Base-by-base conservation (phyloP, 176 grass and related monocot species). In the Aegilops speltoides region DNA sequence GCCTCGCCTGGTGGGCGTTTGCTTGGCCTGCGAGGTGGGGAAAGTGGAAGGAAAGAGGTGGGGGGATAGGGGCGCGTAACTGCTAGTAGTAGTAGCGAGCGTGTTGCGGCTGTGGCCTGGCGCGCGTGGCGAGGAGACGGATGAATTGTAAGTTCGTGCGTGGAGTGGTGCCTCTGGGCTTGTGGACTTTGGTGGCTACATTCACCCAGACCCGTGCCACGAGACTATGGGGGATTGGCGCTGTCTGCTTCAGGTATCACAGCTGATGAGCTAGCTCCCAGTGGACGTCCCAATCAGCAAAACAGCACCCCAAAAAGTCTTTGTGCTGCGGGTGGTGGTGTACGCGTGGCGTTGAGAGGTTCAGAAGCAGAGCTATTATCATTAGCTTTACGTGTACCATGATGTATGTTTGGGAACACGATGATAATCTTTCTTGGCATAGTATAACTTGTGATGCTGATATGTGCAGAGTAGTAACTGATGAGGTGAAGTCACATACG, bases 1-100 rank as follows among this genome's bases (percentile, higher is more conserved):
- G 50, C 50, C 0, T 54, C 16, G 50, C 16, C 48, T 52, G 16
- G 50, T 2, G 46, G 16, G 14, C 6, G 50, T 19, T 19, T 54
- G 32, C 9, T 71, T 25, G 20, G 76, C 76, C n/a, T 54, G n/a
- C 1, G 73, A 67, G 7, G 25, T 26, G 43, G 68, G 45, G 69
- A 77, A 62, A 50, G 40, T 48, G 32, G 52, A 41, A 19, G 54
- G 77, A 20, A 20, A 22, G 45, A 8, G 70, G 33, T 26, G 26
- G 69, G 41, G 69, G 36, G 84, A 83, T 61, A 37, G 86, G 24
- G 20, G 84, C 75, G 67, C 52, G 85, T 65, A 87, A 87, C 89
- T 31, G 67, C 64, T 17, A n/a, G 41, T 43, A 43, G n/a, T n/a
- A n/a, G 32, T 33, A 33, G 32, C 32, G 32, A 33, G 10, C 74